Conservation (phyloP, 441 rosid species). For the Flueggea neowawraea region DNA sequence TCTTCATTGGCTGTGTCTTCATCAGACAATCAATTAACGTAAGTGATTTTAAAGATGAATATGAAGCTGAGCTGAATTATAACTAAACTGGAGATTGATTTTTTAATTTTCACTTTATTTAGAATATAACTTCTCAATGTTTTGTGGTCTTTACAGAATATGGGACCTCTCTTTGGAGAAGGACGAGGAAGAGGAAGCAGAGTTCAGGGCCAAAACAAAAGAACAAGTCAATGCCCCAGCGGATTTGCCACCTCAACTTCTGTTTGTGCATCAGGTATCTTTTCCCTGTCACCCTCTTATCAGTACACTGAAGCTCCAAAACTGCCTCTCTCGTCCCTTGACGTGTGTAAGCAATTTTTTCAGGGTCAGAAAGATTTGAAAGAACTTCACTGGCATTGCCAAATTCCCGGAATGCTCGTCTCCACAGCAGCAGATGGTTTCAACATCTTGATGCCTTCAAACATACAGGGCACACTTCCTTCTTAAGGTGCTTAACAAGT, state of each 20-base stretch:
- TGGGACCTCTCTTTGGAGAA: constrained; percentile 97
- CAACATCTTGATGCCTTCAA: constrained; percentile 92
- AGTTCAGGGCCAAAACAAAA: constrained; percentile 74
- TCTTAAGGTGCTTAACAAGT: constrained; percentile 41
- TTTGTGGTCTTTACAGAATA: constrained; percentile 37
- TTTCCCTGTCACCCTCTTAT: too few species aligned
- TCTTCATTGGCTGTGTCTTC: constrained; percentile 89
- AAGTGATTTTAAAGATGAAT: constrained; percentile 18
- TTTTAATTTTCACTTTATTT: too few species aligned
- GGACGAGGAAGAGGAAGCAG: constrained; percentile 96
- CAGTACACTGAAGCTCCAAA: background rate
- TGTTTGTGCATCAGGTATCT: constrained; percentile 89
- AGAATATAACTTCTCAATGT: too few species aligned
- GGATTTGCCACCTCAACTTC: constrained; percentile 91
- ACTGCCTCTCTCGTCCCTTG: background rate
- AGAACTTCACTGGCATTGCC: constrained; percentile 94
- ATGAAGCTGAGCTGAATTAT: constrained; percentile 10
- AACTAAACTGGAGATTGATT: too few species aligned
- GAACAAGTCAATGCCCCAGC: constrained; percentile 84
- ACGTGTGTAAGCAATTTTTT: constrained; percentile 2
- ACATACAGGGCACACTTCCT: constrained; percentile 80
- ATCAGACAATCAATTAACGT: constrained; percentile 88
- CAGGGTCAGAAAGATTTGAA: constrained; percentile 98
- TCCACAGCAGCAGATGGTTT: constrained; percentile 86
- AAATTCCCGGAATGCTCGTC: constrained; percentile 91